Evolutionary conservation across 1,284 basidiomycete species (phyloP), one percentile per base, ranked within the genome.

Genomic region (Tranzscheliella williamsii): DNA sequence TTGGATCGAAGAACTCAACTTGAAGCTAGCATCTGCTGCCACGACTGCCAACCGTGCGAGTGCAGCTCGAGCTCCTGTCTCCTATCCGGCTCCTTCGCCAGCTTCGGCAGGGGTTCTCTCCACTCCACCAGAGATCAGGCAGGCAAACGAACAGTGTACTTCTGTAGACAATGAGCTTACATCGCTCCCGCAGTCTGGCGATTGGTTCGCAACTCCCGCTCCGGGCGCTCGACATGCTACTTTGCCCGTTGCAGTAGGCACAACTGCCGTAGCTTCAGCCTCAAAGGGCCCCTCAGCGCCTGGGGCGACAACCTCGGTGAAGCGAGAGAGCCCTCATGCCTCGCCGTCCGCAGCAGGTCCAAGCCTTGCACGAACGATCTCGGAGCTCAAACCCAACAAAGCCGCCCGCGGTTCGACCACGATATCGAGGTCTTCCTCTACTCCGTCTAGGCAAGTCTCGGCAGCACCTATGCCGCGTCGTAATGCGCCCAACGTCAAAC

Each of bases 401-500:
- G 44, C 43, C 38, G n/a, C 38, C 36, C 9, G 29, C 32, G 5
- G 20, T 21, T 13, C 17, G 38, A 5, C 39, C 50, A n/a, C n/a
- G n/a, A n/a, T n/a, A n/a, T n/a, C n/a, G n/a, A n/a, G n/a, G 12
- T 42, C 56, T 6, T 39, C 45, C 5, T 43, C 37, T 5, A 30
- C 56, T 5, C 40, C 27, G 2, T 61, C 57, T 7, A 24, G 51
- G 2, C 44, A 47, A 12, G 23, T 47, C 26, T 53, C 48, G 7
- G 26, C 38, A 4, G 40, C 45, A 4, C 46, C 53, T 15, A 21
- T 31, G 4, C 50, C 46, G 8, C 45, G 51, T 18, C 50, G 46
- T 29, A 51, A 62, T 17, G 52, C 58, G 5, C 58, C 58, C 16
- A 38, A 62, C 27, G 52, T 62, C 51, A 62, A 62, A 38, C 54